phyloP scores from a whole-genome alignment of 2,329 filamentous ascomycete species.

The Neocucurbitaria cava region DNA sequence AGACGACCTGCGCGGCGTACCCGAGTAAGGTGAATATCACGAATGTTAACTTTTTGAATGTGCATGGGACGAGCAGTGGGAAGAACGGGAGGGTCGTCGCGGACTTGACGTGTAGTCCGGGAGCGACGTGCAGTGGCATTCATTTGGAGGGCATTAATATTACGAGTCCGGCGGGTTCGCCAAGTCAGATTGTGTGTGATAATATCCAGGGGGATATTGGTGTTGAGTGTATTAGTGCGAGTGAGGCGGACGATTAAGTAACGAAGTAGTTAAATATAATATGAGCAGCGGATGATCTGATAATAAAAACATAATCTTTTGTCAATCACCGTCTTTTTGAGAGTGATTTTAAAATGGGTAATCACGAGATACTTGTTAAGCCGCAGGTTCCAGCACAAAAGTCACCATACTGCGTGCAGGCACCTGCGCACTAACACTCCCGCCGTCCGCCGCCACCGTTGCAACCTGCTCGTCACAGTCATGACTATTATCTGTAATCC shows the following conservation, averaged over 20 bases:
- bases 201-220: constrained; percentile 53
- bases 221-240: constrained; percentile 47
- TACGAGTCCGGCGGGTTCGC: constrained; percentile 56
- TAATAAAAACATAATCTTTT: neutral
- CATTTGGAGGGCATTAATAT: constrained; percentile 63
- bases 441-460: constrained; percentile 25
- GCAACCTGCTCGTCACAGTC: constrained; percentile 26
- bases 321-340: too few relatives aligned
- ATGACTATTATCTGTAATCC: constrained; percentile 48
- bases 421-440: constrained; percentile 27
- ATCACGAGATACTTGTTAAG: neutral
- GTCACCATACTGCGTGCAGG: constrained; percentile 38
- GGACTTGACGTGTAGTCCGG: constrained; percentile 63
- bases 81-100: constrained; percentile 63
- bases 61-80: constrained; percentile 64
- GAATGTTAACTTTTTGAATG: constrained; percentile 66
- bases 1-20: constrained; percentile 59
- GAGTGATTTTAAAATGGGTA: neutral
- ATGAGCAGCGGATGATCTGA: neutral
- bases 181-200: constrained; percentile 57
- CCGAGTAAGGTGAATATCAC: constrained; percentile 66
- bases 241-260: constrained; percentile 32
- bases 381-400: constrained; percentile 25
- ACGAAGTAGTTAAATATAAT: neutral
- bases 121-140: constrained; percentile 64